Evolutionary conservation across 2,329 filamentous ascomycete species (phyloP).

Genomic region (Laburnicola sp.): DNA sequence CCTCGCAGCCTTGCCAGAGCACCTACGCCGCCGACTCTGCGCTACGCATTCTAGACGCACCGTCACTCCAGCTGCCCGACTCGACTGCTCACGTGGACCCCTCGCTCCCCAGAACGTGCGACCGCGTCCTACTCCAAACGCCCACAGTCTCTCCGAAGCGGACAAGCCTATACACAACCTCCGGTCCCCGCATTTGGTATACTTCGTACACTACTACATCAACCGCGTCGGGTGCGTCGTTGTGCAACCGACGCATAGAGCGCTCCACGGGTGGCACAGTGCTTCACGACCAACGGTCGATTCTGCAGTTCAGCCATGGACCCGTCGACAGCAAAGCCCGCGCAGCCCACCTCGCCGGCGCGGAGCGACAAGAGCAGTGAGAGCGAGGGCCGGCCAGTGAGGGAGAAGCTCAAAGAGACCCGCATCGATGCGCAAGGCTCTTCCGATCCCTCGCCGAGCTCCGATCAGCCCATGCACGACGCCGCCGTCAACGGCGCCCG

Average conservation of each 20-base stretch:
- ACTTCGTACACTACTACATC: not conserved
- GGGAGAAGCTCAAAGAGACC: conserved; percentile 65
- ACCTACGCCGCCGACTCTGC: conserved; percentile 15
- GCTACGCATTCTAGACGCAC: conserved; percentile 6
- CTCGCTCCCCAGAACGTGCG: not conserved
- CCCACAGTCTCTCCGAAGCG: not conserved
- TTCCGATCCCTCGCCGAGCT: conserved; percentile 20
- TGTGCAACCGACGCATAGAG: conserved; percentile 22
- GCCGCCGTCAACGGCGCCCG: conserved; percentile 29
- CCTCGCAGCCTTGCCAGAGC: conserved; percentile 21
- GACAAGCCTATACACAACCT: not conserved
- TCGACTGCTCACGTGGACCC: not conserved
- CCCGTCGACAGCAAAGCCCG: conserved; percentile 17
- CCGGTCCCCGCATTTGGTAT: conserved; percentile 8
- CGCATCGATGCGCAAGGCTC: conserved; percentile 54
- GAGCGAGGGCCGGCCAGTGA: conserved; percentile 59
- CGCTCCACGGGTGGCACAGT: conserved; percentile 27
- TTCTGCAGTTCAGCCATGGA: conserved; percentile 14
- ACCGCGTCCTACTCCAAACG: not conserved
- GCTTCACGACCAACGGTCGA: conserved; percentile 17
- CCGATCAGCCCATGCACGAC: conserved; percentile 29
- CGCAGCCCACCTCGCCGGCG: conserved; percentile 30
- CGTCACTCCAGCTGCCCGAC: not conserved
- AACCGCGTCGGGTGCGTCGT: conserved; percentile 8
- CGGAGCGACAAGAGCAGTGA: conserved; percentile 49